phyloP scores from a whole-genome alignment of 768 basidiomycete genomes.

The Kwoniella sp. region DNA sequence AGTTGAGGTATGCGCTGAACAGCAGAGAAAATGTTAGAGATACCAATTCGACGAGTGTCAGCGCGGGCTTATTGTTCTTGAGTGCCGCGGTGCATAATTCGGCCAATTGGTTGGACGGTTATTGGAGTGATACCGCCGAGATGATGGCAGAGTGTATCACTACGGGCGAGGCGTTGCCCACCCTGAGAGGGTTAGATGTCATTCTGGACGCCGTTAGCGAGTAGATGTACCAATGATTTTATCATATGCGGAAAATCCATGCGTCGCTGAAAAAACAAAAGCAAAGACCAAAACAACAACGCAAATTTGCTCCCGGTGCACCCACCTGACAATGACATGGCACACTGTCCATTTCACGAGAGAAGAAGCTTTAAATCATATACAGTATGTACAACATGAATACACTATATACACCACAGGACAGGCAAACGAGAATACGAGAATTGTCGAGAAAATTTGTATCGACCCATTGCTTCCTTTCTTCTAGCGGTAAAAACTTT shows the following conservation, averaged over 20 bases:
- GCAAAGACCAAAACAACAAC: background rate
- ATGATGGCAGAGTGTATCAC: constrained; percentile 40
- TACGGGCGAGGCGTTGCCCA: constrained; percentile 35
- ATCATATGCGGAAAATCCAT: too few relatives aligned
- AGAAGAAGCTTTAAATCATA: background rate
- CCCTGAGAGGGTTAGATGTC: constrained; percentile 41
- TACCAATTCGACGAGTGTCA: constrained; percentile 23
- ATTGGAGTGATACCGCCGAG: constrained; percentile 40
- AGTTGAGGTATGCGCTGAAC: constrained; percentile 29
- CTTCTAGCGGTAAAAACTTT: too few relatives aligned
- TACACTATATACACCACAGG: too few relatives aligned
- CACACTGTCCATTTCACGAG: too few relatives aligned
- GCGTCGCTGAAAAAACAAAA: too few relatives aligned
- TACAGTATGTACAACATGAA: too few relatives aligned
- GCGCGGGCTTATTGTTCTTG: constrained; percentile 29
- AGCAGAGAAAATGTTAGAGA: constrained; percentile 23
- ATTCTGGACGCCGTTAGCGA: constrained; percentile 34
- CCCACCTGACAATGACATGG: too few relatives aligned
- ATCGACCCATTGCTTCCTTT: too few relatives aligned
- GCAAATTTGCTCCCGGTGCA: too few relatives aligned
- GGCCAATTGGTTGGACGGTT: constrained; percentile 36
- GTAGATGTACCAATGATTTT: too few relatives aligned
- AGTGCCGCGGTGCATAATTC: constrained; percentile 23
- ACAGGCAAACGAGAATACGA: too few relatives aligned
- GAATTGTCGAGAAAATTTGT: too few relatives aligned